Evolutionary conservation across 805 yeast genomes (phyloP).

Genomic region (Candida tibetensis): DNA sequence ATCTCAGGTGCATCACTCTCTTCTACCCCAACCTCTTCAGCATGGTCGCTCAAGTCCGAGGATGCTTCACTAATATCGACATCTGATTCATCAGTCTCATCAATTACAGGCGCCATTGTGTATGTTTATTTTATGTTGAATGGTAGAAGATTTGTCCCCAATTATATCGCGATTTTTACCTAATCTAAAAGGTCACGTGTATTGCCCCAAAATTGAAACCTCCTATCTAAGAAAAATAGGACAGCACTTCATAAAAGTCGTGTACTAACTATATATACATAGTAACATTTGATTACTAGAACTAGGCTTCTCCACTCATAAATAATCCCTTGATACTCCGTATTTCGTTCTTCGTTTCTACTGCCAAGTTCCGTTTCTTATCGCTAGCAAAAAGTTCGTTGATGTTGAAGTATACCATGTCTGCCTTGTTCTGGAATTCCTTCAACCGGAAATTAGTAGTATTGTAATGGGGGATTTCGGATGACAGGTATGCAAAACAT

Average conservation of each 20-base stretch:
- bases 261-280: too few relatives aligned
- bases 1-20: slow-evolving; percentile 17
- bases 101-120: background rate
- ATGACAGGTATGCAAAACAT: slow-evolving; percentile 26
- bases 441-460: slow-evolving; percentile 27
- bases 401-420: slow-evolving; percentile 32
- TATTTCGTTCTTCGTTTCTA: slow-evolving; percentile 37
- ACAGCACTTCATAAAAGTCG: too few relatives aligned
- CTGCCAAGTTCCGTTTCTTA: slow-evolving; percentile 27
- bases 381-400: slow-evolving; percentile 24
- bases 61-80: slow-evolving; percentile 2
- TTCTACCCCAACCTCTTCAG: slow-evolving; percentile 22
- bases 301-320: slow-evolving; percentile 44
- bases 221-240: too few relatives aligned
- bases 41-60: slow-evolving; percentile 15
- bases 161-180: too few relatives aligned
- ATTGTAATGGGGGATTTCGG: slow-evolving; percentile 34
- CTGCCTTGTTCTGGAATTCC: slow-evolving; percentile 36
- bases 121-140: too few relatives aligned
- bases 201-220: too few relatives aligned
- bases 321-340: slow-evolving; percentile 42
- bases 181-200: too few relatives aligned
- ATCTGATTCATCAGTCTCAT: slow-evolving; percentile 1
- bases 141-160: too few relatives aligned
- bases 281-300: too few relatives aligned